Percentiles rank a stretch among this genome's conserved stretches.
phyloP scores from a whole-genome alignment of 2,329 filamentous ascomycete species.

The Fusarium fracticaudum region DNA sequence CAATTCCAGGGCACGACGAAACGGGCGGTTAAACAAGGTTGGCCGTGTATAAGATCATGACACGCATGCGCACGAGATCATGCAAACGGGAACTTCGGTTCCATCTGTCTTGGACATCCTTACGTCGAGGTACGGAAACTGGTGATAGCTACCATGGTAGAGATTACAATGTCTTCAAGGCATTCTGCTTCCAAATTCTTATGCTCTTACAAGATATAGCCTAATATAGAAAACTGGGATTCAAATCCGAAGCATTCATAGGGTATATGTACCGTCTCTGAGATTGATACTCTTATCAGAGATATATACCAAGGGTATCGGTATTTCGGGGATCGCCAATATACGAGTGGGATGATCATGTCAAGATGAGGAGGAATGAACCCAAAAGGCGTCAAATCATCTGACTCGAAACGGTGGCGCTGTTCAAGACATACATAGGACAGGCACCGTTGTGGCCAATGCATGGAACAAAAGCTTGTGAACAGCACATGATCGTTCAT shows the following conservation, averaged over 20 bases:
- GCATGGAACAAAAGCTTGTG: constrained; percentile 21
- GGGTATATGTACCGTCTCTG: not conserved
- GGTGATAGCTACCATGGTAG: not conserved
- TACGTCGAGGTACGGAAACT: not conserved
- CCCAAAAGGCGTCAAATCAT: constrained; percentile 19
- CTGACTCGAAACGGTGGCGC: constrained; percentile 32
- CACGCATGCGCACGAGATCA: constrained; percentile 36
- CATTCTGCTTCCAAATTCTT: not conserved
- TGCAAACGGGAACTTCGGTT: constrained; percentile 19
- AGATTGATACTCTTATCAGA: not conserved
- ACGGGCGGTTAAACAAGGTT: constrained; percentile 21
- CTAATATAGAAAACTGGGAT: not conserved
- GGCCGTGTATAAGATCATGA: constrained; percentile 14
- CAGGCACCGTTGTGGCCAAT: constrained; percentile 18
- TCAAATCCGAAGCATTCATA: not conserved
- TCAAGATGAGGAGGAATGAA: constrained; percentile 5
- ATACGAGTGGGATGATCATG: constrained; percentile 11
- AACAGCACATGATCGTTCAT: constrained; percentile 31
- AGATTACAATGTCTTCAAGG: not conserved
- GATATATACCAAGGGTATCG: not conserved
- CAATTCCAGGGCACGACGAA: constrained; percentile 12
- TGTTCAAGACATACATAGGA: constrained; percentile 15
- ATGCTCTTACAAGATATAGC: not conserved
- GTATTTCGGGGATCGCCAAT: constrained; percentile 13
- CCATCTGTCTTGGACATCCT: not conserved